Base-by-base conservation (phyloP, 2,329 filamentous ascomycete genomes). In the Coniochaeta sp. region DNA sequence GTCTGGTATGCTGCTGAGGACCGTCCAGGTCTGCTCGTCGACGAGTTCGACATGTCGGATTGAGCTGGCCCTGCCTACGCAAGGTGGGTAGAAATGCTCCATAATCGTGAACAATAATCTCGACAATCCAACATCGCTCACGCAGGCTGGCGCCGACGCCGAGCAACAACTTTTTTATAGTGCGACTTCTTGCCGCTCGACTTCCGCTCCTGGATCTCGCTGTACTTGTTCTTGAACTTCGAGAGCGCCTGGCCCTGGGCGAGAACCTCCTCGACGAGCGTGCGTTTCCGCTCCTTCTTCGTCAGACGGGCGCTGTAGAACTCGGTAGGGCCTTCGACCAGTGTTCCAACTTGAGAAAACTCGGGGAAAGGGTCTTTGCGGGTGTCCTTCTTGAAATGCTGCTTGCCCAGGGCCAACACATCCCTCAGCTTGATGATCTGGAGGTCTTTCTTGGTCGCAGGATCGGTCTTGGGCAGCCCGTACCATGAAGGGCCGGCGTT, bases 381-480 rank as follows among this genome's bases (percentile, higher is more conserved):
- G 49, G 73, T 80, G 49, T 92, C 85, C 68, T 96, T 97, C 67
- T 92, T 95, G 76, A 95, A 95, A 63, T 92, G 87, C 48, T 87
- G 79, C 66, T 97, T 92, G 1, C 61, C 61, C 52, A 91, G 85
- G 58, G 97, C 92, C 20, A 97, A 77, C 18, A 96, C 85, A 52
- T 85, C 86, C 67, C 94, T 84, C 86, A 96, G 92, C 58, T 89
- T 85, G 53, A 99, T 75, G 10, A 97, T 75, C 68, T 96, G 91
- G 49, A 96, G 76, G 65, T 99, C 92, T 59, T 90, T 81, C 70
- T 91, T 95, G 55, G 96, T 76, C 63, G 95, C 85, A 8, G 90
- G 82, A 0, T 91, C 96, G 24, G 92, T 96, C 61, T 85, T 85
- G 6, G 91, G 91, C 51, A 99, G 76, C 61, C 95, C 81, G 72